phyloP scores from a whole-genome alignment of 345 rosid genomes.

The Trapa bicornis region DNA sequence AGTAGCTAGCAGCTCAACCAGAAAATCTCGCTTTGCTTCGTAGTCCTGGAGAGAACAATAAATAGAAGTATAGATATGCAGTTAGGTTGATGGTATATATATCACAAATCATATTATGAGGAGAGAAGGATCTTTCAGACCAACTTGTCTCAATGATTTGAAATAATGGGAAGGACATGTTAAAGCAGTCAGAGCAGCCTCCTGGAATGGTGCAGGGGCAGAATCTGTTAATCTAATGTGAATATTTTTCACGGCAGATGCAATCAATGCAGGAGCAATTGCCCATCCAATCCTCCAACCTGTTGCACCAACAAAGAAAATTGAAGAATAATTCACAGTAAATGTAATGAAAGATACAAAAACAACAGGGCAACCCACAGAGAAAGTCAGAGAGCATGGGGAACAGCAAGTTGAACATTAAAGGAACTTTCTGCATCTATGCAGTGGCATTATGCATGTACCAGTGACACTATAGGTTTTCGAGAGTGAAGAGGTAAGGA shows the following conservation, averaged over 20 bases:
- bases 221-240: slow-evolving; percentile 41
- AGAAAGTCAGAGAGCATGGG: background rate
- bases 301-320: slow-evolving; percentile 1
- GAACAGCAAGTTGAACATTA: background rate
- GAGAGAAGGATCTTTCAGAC: slow-evolving; percentile 2
- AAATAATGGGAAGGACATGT: slow-evolving; percentile 27
- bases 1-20: slow-evolving; percentile 19
- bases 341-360: background rate
- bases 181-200: slow-evolving; percentile 45
- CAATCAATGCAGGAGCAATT: slow-evolving; percentile 37
- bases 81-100: background rate
- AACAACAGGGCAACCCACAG: background rate
- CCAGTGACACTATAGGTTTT: slow-evolving; percentile 53
- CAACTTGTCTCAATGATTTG: slow-evolving; percentile 29
- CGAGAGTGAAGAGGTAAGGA: slow-evolving; percentile 46
- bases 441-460: slow-evolving; percentile 3
- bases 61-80: background rate
- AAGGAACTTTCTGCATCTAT: background rate
- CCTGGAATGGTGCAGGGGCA: slow-evolving; percentile 59
- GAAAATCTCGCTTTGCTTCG: slow-evolving; percentile 34
- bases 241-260: slow-evolving; percentile 40
- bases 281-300: slow-evolving; percentile 67
- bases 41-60: slow-evolving; percentile 26
- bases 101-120: background rate
- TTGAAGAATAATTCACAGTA: background rate